These are phyloP conservation scores for Mycocentrospora acerina DNA, from an alignment of 2,329 filamentous ascomycete species.

Conservation along the genomic window DNA sequence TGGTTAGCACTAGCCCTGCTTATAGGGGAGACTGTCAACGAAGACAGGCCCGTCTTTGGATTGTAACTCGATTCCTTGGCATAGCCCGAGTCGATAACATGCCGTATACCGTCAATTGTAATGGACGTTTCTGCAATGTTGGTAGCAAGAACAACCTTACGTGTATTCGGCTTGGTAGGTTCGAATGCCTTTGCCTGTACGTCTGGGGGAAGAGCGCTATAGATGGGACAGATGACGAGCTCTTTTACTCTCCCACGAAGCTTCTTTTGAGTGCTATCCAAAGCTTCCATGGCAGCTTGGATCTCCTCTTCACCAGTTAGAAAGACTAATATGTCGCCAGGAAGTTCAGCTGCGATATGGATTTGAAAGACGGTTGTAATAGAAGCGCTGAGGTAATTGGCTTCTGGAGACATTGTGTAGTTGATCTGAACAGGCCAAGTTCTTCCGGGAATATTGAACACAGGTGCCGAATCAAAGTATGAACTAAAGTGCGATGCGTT, in stretches of 20 bases:
- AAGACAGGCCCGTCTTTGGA: constrained; percentile 87
- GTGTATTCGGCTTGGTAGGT: constrained; percentile 77
- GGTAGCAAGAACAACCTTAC: constrained; percentile 91
- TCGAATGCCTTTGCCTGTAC: constrained; percentile 93
- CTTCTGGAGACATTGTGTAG: constrained; percentile 86
- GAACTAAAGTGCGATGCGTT: constrained; percentile 88
- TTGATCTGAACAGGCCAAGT: constrained; percentile 89
- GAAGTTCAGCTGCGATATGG: constrained; percentile 70
- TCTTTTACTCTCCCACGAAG: constrained; percentile 82
- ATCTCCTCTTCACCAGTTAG: constrained; percentile 97
- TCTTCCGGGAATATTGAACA: constrained; percentile 91
- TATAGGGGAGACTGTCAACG: constrained; percentile 85
- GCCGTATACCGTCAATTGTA: constrained; percentile 94
- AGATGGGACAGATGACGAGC: constrained; percentile 89
- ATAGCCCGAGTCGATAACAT: constrained; percentile 93
- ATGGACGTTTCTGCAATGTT: constrained; percentile 97
- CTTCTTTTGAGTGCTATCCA: constrained; percentile 84
- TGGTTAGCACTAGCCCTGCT: constrained; percentile 92
- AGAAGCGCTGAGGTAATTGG: constrained; percentile 87
- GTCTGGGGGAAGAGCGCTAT: constrained; percentile 88
- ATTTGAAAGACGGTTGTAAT: constrained; percentile 96
- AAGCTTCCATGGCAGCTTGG: constrained; percentile 78
- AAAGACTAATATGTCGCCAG: constrained; percentile 90
- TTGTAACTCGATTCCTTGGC: constrained; percentile 97
- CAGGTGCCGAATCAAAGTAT: constrained; percentile 90